Conservation (phyloP, 2,329 filamentous ascomycete species). For the Curvularia eragrostidis region DNA sequence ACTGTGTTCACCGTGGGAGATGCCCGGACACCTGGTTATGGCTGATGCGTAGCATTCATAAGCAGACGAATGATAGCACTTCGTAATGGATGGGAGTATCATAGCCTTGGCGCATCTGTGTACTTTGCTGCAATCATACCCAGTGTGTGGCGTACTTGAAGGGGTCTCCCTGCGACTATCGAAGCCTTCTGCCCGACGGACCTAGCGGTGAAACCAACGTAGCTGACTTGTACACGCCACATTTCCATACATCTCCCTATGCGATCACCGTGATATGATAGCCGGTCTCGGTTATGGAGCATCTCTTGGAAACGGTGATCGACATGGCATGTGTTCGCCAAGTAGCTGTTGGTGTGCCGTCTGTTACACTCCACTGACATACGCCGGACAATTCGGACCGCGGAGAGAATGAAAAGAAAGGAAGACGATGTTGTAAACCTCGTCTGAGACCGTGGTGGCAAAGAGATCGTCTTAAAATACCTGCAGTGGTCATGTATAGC, state of each 20-base stretch:
- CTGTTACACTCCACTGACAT: conserved; percentile 8
- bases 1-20: conserved; percentile 5
- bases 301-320: conserved; percentile 24
- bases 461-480: conserved; percentile 37
- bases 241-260: conserved; percentile 13
- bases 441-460: conserved; percentile 25
- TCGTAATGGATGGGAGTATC: not conserved
- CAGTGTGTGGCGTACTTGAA: conserved; percentile 18
- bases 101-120: conserved; percentile 9
- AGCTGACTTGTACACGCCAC: conserved; percentile 13
- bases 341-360: conserved; percentile 14
- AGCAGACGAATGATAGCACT: conserved; percentile 1
- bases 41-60: conserved; percentile 8
- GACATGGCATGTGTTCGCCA: conserved; percentile 20
- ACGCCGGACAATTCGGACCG: conserved; percentile 1
- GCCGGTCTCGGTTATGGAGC: conserved; percentile 11
- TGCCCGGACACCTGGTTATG: conserved; percentile 5
- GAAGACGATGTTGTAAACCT: conserved; percentile 8
- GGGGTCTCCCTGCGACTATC: conserved; percentile 28
- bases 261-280: conserved; percentile 8
- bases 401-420: conserved; percentile 8
- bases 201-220: conserved; percentile 23
- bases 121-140: conserved; percentile 25
- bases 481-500: conserved; percentile 13
- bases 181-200: conserved; percentile 17